Percentiles rank a stretch among this genome's conserved stretches.
phyloP scores from a whole-genome alignment of 2,329 filamentous ascomycete species.

The Paracoccidioides lutzii region DNA sequence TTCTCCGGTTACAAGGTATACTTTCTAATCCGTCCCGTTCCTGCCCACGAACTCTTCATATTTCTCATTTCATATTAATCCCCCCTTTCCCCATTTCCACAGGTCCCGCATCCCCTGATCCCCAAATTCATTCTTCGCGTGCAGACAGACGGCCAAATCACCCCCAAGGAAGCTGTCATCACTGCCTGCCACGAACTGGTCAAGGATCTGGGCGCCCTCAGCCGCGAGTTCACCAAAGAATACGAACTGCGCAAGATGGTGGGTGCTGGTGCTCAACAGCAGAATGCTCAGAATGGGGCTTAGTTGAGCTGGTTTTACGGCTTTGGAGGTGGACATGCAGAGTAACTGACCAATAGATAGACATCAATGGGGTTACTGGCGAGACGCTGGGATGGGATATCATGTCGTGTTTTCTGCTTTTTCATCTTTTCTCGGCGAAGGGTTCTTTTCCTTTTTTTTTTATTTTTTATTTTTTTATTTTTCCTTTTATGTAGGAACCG shows the following conservation, averaged over 20 bases:
- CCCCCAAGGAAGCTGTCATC: conserved; percentile 78
- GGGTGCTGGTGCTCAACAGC: conserved; percentile 43
- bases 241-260: conserved; percentile 81
- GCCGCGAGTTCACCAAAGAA: conserved; percentile 83
- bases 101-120: conserved; percentile 35
- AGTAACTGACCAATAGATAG: too few species aligned
- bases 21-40: conserved; percentile 13
- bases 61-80: neutral
- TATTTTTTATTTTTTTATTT: too few species aligned
- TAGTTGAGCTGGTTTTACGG: neutral
- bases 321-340: too few species aligned
- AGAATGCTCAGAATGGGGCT: conserved; percentile 16
- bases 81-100: neutral
- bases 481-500: too few species aligned
- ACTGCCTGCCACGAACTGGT: conserved; percentile 72
- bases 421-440: too few species aligned
- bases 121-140: conserved; percentile 60
- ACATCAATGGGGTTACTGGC: too few species aligned
- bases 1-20: conserved; percentile 86
- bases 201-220: conserved; percentile 63
- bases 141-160: conserved; percentile 78
- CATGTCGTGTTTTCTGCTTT: too few species aligned
- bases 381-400: too few species aligned
- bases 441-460: neutral
- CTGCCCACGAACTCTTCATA: neutral